These are phyloP conservation scores for Trifolium pratense DNA, from an alignment of 306 rosid genomes.

Conservation along the genomic window DNA sequence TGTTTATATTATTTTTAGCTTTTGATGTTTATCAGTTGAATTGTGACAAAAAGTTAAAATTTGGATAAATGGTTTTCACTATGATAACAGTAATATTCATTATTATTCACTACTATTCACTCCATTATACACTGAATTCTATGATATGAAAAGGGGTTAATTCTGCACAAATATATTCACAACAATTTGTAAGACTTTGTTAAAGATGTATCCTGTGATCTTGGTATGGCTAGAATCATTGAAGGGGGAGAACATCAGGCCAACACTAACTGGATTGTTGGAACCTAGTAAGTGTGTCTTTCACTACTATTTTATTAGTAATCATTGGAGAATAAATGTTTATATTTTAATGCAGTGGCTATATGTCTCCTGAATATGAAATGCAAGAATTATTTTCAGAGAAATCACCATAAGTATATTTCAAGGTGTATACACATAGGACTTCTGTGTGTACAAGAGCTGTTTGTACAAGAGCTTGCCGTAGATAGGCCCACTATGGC, in stretches of 20 bases:
- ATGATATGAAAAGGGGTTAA: too few relatives aligned
- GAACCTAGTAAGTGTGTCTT: constrained; percentile 37
- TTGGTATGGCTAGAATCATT: constrained; percentile 38
- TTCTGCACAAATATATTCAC: too few relatives aligned
- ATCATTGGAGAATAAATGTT: not conserved
- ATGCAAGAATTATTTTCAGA: constrained; percentile 39
- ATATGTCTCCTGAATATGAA: constrained; percentile 47
- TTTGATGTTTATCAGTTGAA: too few relatives aligned
- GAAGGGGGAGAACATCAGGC: constrained; percentile 38
- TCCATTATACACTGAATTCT: too few relatives aligned
- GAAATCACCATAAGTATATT: constrained; percentile 7
- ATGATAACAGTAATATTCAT: too few relatives aligned
- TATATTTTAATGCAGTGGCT: constrained; percentile 33
- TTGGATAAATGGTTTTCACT: too few relatives aligned
- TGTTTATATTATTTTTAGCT: too few relatives aligned
- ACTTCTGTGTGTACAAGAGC: constrained; percentile 39
- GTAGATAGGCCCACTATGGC: constrained; percentile 31
- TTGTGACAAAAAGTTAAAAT: too few relatives aligned
- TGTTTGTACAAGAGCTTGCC: constrained; percentile 29
- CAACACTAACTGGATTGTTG: constrained; percentile 27
- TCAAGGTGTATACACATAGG: constrained; percentile 33
- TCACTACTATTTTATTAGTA: not conserved
- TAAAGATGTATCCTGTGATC: too few relatives aligned
- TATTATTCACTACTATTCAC: too few relatives aligned
- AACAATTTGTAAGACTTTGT: too few relatives aligned